phyloP scores from a whole-genome alignment of 2,329 filamentous ascomycete species.

The Fusarium coicis region DNA sequence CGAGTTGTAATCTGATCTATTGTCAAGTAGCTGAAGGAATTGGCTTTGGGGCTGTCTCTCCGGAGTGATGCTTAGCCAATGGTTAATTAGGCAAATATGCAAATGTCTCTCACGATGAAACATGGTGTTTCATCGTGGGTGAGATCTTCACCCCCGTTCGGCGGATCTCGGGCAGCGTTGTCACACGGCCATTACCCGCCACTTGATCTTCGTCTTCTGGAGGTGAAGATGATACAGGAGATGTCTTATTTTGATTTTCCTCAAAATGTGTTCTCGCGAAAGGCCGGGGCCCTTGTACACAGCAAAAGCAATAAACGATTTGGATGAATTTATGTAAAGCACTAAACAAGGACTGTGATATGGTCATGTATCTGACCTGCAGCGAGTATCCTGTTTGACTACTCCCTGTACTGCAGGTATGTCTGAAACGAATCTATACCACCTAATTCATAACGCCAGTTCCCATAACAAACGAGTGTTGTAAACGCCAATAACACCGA shows the following conservation, averaged over 20 bases:
- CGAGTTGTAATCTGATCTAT: not conserved
- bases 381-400: not conserved
- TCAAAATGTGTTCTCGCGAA: fast-evolving
- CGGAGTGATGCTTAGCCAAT: fast-evolving
- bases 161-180: not conserved
- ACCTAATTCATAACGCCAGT: fast-evolving
- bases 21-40: fast-evolving
- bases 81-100: not conserved
- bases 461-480: not conserved
- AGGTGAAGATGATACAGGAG: fast-evolving
- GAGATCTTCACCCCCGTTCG: not conserved
- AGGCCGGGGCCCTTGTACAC: fast-evolving
- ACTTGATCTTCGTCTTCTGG: not conserved
- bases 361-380: not conserved
- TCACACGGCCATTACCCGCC: not conserved
- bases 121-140: not conserved
- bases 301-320: fast-evolving
- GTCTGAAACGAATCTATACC: not conserved
- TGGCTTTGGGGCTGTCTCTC: not conserved
- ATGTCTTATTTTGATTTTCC: fast-evolving
- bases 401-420: fast-evolving
- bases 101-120: not conserved
- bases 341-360: not conserved
- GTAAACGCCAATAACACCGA: not conserved
- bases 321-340: not conserved